Evolutionary conservation across 768 basidiomycete genomes (phyloP).

Genomic region (Tylopilus felleus): DNA sequence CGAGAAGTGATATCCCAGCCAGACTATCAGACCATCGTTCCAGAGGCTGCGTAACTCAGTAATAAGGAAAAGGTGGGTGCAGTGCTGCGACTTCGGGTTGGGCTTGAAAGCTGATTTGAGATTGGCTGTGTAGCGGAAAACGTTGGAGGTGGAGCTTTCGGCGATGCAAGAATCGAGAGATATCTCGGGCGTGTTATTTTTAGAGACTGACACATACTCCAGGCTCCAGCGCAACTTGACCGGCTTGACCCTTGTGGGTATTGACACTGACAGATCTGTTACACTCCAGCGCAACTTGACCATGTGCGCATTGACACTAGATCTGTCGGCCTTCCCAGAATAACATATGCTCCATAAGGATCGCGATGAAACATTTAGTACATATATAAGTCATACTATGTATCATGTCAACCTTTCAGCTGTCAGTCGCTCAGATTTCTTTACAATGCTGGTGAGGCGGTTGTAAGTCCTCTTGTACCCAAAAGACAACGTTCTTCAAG

Average conservation of each 20-base stretch:
- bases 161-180: constrained; percentile 67
- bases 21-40: constrained; percentile 79
- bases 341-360: too few relatives aligned
- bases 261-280: too few relatives aligned
- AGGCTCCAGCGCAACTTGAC: too few relatives aligned
- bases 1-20: constrained; percentile 70
- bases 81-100: too few relatives aligned
- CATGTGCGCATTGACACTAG: too few relatives aligned
- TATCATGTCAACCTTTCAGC: neutral
- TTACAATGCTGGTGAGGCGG: neutral
- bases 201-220: too few relatives aligned
- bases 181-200: too few relatives aligned
- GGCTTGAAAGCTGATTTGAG: neutral
- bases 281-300: too few relatives aligned
- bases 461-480: neutral
- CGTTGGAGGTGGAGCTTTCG: constrained; percentile 74
- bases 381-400: too few relatives aligned
- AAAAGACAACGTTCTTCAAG: neutral
- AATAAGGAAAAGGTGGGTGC: constrained; percentile 77
- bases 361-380: too few relatives aligned
- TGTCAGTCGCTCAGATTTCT: neutral
- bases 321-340: too few relatives aligned
- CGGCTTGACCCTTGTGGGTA: too few relatives aligned
- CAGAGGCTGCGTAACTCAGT: constrained; percentile 64
- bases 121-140: constrained; percentile 23